Conservation (phyloP, 169 alveolate species). For the Theileria annulata region DNA sequence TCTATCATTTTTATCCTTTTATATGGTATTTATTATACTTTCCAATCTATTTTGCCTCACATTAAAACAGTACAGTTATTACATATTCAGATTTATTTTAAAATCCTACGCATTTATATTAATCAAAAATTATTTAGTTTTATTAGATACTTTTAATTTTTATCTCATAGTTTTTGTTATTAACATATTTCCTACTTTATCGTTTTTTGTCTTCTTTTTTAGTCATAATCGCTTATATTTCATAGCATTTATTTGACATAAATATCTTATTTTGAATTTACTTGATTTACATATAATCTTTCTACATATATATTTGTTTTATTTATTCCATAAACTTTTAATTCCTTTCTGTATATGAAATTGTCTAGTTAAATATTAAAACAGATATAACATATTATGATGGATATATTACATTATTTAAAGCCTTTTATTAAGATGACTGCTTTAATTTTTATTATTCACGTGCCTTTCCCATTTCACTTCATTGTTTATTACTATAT, state of each 20-base stretch:
- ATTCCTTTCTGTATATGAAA: not conserved
- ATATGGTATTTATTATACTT: too few species aligned
- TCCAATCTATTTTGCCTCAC: not conserved
- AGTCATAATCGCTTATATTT: not conserved
- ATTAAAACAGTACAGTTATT: not conserved
- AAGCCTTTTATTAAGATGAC: not conserved
- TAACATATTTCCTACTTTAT: not conserved
- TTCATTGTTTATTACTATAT: not conserved
- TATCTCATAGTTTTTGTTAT: not conserved
- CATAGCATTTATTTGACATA: not conserved
- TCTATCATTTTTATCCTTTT: too few species aligned
- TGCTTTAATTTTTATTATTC: not conserved
- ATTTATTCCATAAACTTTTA: not conserved
- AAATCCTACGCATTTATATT: not conserved
- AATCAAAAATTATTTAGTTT: not conserved
- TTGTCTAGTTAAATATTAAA: not conserved
- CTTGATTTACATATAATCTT: not conserved
- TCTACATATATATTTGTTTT: not conserved
- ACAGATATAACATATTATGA: not conserved
- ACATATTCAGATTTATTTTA: not conserved
- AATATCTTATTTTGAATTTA: not conserved
- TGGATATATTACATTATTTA: not conserved
- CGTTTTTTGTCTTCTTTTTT: not conserved
- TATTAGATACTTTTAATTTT: too few species aligned
- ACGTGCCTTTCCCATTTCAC: not conserved